Percentiles rank a stretch among this genome's conserved stretches.
phyloP scores from a whole-genome alignment of 2,329 filamentous ascomycete genomes.

The Trichoderma gracile region DNA sequence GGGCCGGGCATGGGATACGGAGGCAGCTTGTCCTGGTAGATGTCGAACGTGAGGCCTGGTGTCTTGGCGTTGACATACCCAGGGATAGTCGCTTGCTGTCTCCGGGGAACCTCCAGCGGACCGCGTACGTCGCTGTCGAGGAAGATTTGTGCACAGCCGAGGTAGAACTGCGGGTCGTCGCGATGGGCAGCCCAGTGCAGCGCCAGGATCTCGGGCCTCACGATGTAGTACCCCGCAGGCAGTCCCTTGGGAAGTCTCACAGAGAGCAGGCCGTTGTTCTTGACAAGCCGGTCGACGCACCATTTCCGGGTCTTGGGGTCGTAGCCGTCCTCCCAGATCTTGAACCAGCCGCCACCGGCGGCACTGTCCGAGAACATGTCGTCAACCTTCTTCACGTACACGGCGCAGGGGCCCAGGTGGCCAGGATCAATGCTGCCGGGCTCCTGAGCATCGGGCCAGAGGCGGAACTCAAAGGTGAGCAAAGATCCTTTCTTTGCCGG shows the following conservation, averaged over 20 bases:
- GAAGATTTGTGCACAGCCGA: constrained; percentile 71
- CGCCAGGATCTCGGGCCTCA: constrained; percentile 68
- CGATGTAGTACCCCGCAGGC: constrained; percentile 67
- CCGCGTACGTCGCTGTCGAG: constrained; percentile 51
- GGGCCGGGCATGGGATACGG: constrained; percentile 59
- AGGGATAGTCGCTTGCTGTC: constrained; percentile 40
- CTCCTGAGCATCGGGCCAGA: constrained; percentile 56
- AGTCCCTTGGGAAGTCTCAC: constrained; percentile 63
- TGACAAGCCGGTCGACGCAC: constrained; percentile 70
- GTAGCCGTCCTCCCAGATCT: constrained; percentile 72
- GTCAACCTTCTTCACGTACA: constrained; percentile 71
- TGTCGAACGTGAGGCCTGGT: constrained; percentile 62
- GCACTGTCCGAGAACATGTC: constrained; percentile 55
- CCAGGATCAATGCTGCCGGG: constrained; percentile 59
- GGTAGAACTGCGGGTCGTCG: constrained; percentile 70
- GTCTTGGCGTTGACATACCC: constrained; percentile 60
- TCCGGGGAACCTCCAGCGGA: constrained; percentile 49
- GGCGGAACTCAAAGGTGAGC: constrained; percentile 67
- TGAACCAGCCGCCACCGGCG: constrained; percentile 72
- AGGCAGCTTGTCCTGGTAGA: constrained; percentile 54
- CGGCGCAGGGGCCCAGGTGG: constrained; percentile 69
- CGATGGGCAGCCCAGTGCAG: constrained; percentile 60
- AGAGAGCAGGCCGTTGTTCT: constrained; percentile 63
- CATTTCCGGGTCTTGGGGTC: constrained; percentile 56
- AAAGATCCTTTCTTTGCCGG: constrained; percentile 53